Evolutionary conservation across 257 asterid genomes (phyloP), one percentile per base, ranked within the genome.

Genomic region (Apocynum venetum): DNA sequence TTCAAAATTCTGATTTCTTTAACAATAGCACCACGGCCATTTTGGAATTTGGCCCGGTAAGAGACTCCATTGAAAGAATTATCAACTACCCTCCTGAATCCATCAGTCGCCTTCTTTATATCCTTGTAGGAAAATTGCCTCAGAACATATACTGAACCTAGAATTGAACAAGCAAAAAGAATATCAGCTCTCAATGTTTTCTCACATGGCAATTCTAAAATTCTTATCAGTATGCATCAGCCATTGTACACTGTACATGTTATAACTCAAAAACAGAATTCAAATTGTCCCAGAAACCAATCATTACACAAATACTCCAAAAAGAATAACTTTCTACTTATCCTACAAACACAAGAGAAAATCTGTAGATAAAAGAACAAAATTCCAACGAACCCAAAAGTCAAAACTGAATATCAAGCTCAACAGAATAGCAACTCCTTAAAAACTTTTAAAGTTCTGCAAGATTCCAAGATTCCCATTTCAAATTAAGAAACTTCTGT

Each of bases 91-190:
- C 97, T 85, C 76, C 80, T 85, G 80, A 94, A 92, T 64, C 96
- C 90, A 47, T 92, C 94, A 0, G 98, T 92, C 44, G 98, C 98
- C 86, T 83, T 94, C 93, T 92, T 94, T 87, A 94, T 82, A 64
- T 92, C 97, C 75, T 83, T 91, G 80, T 89, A 89, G 8, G 97
- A 90, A 83, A 83, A 92, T 74, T 86, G 82, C 77, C 85, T 92
- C 82, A 92, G 80, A 51, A 89, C 84, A 53, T 85, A 82, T 13
- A 89, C 83, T 17, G 86, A 74, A 77, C 92, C 97, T 89, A 79
- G 41, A 80, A 81, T 38, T 65, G 3, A 79, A 72, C 1, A 15
- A 20, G 59, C 6, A 38, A 19, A 40, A 69, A 48, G 15, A 59
- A 79, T 43, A 53, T 59, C 47, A 25, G 73, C 53, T n/a, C 78